Evolutionary conservation across 2,329 filamentous ascomycete species (phyloP).

Genomic region (Rutstroemia sp.): DNA sequence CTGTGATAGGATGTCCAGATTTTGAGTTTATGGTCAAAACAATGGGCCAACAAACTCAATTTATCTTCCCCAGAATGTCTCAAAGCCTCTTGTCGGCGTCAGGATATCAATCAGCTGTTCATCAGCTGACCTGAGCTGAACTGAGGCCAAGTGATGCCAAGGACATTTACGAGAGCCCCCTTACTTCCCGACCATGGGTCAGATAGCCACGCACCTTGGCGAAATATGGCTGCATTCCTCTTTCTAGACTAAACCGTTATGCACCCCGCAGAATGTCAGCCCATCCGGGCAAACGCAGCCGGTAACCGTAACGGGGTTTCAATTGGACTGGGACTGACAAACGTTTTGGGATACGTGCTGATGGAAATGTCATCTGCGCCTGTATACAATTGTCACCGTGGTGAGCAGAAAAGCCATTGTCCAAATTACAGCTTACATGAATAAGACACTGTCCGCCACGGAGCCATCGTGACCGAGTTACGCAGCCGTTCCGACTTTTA

Average conservation of each 20-base stretch:
- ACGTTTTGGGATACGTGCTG: background rate
- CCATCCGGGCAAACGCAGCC: background rate
- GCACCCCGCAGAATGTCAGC: background rate
- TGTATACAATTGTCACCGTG: no score
- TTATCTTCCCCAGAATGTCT: background rate
- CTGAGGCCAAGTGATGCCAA: constrained; percentile 3
- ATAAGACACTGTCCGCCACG: no score
- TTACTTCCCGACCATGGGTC: background rate
- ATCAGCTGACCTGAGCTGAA: constrained; percentile 2
- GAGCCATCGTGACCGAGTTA: no score
- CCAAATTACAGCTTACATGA: no score
- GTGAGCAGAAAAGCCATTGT: no score
- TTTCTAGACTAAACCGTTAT: background rate
- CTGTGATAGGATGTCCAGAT: no score
- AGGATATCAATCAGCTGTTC: constrained; percentile 1
- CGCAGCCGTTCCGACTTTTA: no score
- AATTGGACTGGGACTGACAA: background rate
- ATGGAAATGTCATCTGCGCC: no score
- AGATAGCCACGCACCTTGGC: background rate
- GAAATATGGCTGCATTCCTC: background rate
- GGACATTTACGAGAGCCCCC: constrained; percentile 1
- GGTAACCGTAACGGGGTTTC: background rate
- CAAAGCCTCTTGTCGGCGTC: background rate
- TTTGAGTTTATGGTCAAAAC: background rate
- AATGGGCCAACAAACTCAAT: no score